phyloP scores from a whole-genome alignment of 257 asterid genomes.

The Leonotis leonurus region DNA sequence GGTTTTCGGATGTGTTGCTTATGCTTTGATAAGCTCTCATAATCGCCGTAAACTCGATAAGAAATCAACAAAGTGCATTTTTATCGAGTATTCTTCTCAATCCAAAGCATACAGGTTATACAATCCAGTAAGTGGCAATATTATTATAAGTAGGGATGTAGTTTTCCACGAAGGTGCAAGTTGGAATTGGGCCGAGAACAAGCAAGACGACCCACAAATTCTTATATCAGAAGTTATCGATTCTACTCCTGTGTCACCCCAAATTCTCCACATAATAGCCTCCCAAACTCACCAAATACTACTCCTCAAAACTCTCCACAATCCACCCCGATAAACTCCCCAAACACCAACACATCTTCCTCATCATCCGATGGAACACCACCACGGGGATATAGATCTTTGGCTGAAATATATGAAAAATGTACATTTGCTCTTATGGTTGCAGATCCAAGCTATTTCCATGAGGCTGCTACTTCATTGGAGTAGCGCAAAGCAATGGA shows the following conservation, averaged over 20 bases:
- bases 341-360: not conserved
- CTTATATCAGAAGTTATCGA: no score
- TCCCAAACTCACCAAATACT: no score
- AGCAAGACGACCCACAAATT: not conserved
- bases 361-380: no score
- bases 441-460: not conserved
- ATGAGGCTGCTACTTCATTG: not conserved
- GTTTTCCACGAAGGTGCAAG: not conserved
- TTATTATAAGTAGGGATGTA: not conserved
- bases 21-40: conserved; percentile 5
- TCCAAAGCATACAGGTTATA: conserved; percentile 12
- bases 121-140: not conserved
- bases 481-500: not conserved
- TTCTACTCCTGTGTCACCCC: not conserved
- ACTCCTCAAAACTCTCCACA: not conserved
- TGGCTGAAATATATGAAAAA: no score
- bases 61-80: not conserved
- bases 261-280: not conserved
- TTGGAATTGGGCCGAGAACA: not conserved
- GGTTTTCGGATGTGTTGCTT: not conserved
- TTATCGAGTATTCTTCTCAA: conserved; percentile 7
- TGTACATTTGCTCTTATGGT: not conserved
- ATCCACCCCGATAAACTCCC: not conserved
- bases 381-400: no score
- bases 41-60: not conserved